phyloP scores from a whole-genome alignment of 2,329 filamentous ascomycete species.

The Thermothelomyces thermophilus region DNA sequence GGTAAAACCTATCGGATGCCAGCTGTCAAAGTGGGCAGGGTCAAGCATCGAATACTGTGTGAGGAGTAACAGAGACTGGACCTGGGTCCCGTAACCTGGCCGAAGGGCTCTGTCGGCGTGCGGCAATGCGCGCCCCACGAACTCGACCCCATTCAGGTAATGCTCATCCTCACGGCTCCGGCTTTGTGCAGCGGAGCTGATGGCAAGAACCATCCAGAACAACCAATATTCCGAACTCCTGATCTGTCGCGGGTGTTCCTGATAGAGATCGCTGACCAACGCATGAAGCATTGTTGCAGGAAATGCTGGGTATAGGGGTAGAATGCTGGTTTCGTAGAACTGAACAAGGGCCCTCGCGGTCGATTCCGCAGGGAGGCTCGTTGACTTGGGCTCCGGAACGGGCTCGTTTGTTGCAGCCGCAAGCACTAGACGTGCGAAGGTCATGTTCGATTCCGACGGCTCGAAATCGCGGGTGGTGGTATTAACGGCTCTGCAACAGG shows the following conservation, averaged over 20 bases:
- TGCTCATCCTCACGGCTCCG: constrained; percentile 59
- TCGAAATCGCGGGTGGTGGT: constrained; percentile 92
- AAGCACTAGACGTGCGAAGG: constrained; percentile 80
- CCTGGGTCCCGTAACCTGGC: constrained; percentile 76
- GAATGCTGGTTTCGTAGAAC: constrained; percentile 79
- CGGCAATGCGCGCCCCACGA: constrained; percentile 58
- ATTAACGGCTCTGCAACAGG: constrained; percentile 63
- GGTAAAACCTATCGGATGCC: constrained; percentile 88
- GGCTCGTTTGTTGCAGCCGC: constrained; percentile 72
- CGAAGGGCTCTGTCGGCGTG: constrained; percentile 77
- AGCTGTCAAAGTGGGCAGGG: constrained; percentile 84
- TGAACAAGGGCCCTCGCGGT: constrained; percentile 64
- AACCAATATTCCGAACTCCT: constrained; percentile 73
- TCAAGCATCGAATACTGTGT: constrained; percentile 88
- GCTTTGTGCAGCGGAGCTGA: constrained; percentile 69
- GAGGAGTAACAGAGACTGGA: constrained; percentile 79
- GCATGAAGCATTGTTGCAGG: constrained; percentile 71
- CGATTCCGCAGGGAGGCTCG: constrained; percentile 63
- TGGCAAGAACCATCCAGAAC: constrained; percentile 82
- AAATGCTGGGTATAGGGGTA: constrained; percentile 74
- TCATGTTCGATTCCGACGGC: constrained; percentile 80
- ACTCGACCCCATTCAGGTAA: constrained; percentile 50
- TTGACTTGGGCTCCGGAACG: constrained; percentile 55
- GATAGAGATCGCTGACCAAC: constrained; percentile 76
- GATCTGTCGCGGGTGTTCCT: constrained; percentile 56